Evolutionary conservation across 2,329 filamentous ascomycete species (phyloP).

Genomic region (Ophiostoma sp.): DNA sequence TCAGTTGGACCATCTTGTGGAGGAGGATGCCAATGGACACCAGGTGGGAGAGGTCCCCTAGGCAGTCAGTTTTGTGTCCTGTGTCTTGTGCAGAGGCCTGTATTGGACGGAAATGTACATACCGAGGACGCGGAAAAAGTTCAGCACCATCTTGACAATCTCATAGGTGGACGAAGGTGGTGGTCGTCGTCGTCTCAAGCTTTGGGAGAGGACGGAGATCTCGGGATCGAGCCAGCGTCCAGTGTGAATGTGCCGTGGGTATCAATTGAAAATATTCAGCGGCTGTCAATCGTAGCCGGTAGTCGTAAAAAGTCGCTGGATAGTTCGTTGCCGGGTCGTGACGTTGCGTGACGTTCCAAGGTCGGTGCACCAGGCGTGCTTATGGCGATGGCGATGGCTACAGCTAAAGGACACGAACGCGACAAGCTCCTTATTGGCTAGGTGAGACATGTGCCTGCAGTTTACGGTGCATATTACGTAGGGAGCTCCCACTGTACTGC

Average conservation of each 20-base stretch:
- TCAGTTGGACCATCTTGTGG: conserved; percentile 92
- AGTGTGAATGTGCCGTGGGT: not conserved
- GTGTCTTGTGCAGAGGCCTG: not conserved
- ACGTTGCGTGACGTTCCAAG: conserved; percentile 9
- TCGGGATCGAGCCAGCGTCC: not conserved
- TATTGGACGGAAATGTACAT: not conserved
- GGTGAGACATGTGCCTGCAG: conserved; percentile 9
- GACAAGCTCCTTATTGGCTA: conserved; percentile 39
- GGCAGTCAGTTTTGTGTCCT: not conserved
- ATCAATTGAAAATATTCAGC: not conserved
- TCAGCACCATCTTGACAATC: conserved; percentile 44
- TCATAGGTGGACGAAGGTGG: not conserved
- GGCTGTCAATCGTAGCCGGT: not conserved
- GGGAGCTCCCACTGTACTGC: conserved; percentile 9
- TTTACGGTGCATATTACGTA: not conserved
- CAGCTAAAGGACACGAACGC: conserved; percentile 42
- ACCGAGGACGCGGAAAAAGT: conserved; percentile 56
- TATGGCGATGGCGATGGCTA: not conserved
- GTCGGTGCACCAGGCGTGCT: not conserved
- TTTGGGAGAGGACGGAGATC: not conserved
- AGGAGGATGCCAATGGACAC: conserved; percentile 89
- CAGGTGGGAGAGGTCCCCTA: conserved; percentile 93
- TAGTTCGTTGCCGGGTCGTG: not conserved
- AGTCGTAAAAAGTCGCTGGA: not conserved
- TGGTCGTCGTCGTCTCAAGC: not conserved